These are phyloP conservation scores for Xylariales sp. DNA, from an alignment of 2,329 filamentous ascomycete species.

Conservation along the genomic window DNA sequence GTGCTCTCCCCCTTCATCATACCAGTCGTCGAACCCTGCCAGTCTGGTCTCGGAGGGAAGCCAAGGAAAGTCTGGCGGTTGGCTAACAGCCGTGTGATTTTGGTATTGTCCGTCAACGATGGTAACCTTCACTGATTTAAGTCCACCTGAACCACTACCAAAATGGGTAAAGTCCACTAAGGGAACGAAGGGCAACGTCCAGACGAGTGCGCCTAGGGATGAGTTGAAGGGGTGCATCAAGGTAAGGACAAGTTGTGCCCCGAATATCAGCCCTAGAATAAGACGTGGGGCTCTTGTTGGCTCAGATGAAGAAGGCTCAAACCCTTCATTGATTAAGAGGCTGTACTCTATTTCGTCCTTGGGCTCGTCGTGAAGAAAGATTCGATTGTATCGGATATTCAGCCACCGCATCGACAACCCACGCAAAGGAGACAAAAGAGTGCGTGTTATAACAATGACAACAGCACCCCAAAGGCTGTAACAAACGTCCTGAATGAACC, in stretches of 20 bases:
- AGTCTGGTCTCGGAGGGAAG: background rate
- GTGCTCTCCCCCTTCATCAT: background rate
- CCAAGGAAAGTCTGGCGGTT: background rate
- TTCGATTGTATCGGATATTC: too few species aligned
- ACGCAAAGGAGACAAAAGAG: background rate
- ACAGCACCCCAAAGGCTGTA: background rate
- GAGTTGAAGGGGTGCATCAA: background rate
- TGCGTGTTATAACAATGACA: background rate
- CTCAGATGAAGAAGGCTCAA: background rate
- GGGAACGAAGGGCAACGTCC: background rate
- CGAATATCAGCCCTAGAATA: background rate
- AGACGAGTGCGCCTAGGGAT: background rate
- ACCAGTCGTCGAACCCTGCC: slow-evolving; percentile 1
- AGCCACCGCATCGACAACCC: background rate
- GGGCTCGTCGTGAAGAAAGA: too few species aligned
- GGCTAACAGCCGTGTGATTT: background rate
- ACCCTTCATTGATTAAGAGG: background rate
- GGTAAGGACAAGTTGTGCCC: background rate
- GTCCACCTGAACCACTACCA: background rate
- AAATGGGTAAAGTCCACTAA: background rate
- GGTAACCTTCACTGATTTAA: too few species aligned
- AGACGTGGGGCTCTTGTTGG: background rate
- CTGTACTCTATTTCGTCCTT: background rate
- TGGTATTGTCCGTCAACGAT: background rate
- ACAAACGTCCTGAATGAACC: background rate